Percentiles rank a stretch among this genome's conserved stretches.
Evolutionary conservation across 1,284 basidiomycete genomes (phyloP).

Genomic region (Stygiomarasmius scandens): DNA sequence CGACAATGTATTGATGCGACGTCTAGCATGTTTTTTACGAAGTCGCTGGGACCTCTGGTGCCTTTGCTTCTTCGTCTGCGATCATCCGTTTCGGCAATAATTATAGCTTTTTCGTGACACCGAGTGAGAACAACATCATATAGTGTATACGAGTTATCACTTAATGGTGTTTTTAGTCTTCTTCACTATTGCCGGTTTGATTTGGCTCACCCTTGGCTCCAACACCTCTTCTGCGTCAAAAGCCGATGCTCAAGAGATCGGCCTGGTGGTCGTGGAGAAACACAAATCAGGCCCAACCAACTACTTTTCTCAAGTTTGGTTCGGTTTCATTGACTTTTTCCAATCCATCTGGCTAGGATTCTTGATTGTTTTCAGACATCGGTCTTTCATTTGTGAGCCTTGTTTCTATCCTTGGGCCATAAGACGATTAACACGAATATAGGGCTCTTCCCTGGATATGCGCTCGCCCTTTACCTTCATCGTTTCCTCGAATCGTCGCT

Average conservation of each 20-base stretch:
- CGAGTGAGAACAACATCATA: no score
- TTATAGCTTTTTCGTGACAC: constrained; percentile 35
- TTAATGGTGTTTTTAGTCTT: no score
- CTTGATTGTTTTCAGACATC: not conserved
- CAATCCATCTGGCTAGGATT: constrained; percentile 29
- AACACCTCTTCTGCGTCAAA: no score
- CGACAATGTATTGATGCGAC: no score
- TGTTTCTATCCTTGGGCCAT: constrained; percentile 24
- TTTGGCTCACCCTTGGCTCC: no score
- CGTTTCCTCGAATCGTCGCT: constrained; percentile 32
- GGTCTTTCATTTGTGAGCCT: not conserved
- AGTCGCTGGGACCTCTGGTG: constrained; percentile 31
- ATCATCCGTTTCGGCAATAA: constrained; percentile 35
- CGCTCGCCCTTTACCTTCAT: constrained; percentile 34
- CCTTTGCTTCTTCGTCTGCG: constrained; percentile 31
- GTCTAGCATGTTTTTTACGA: constrained; percentile 35
- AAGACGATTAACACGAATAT: constrained; percentile 22
- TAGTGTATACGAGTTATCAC: no score
- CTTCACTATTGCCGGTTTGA: not conserved
- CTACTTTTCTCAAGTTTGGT: constrained; percentile 24
- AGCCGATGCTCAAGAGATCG: no score
- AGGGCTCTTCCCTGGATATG: constrained; percentile 10
- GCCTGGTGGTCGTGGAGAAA: not conserved
- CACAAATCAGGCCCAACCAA: constrained; percentile 16
- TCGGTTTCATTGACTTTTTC: constrained; percentile 24